These are phyloP conservation scores for Eremothecium cymbalariae DNA, from an alignment of 1,139 yeast genomes.

Conservation along the genomic window DNA sequence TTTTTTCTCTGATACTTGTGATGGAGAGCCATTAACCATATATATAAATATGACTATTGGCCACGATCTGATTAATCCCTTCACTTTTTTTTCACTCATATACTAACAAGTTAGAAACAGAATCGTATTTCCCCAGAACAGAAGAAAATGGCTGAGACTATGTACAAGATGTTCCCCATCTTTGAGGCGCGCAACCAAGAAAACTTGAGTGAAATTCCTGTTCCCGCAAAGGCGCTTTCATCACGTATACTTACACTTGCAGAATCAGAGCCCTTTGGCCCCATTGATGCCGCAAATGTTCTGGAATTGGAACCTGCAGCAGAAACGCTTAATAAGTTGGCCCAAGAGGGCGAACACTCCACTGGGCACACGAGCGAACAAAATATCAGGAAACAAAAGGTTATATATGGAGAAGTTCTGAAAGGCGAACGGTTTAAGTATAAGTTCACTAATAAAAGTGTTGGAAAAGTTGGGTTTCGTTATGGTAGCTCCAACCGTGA, in stretches of 20 bases:
- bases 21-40: too few relatives aligned
- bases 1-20: slow-evolving; percentile 16
- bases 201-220: slow-evolving; percentile 87
- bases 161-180: slow-evolving; percentile 79
- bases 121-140: slow-evolving; percentile 45
- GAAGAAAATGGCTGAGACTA: slow-evolving; percentile 45
- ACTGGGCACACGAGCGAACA: slow-evolving; percentile 22
- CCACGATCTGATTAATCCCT: neutral
- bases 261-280: slow-evolving; percentile 95
- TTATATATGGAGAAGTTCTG: slow-evolving; percentile 29
- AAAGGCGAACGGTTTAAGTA: slow-evolving; percentile 56
- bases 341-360: slow-evolving; percentile 47
- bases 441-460: slow-evolving; percentile 67
- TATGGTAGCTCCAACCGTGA: slow-evolving; percentile 91
- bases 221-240: slow-evolving; percentile 73
- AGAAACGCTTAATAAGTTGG: slow-evolving; percentile 57
- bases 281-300: slow-evolving; percentile 87
- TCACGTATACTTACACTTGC: slow-evolving; percentile 85
- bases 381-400: slow-evolving; percentile 19
- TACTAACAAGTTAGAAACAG: slow-evolving; percentile 24
- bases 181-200: slow-evolving; percentile 47
- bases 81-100: slow-evolving; percentile 3
- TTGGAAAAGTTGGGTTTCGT: slow-evolving; percentile 81
- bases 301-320: slow-evolving; percentile 81
- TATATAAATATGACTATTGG: too few relatives aligned